Percentiles rank a stretch among this genome's conserved stretches.
Evolutionary conservation across 805 yeast genomes (phyloP).

Genomic region (Candida xiaguanensis): DNA sequence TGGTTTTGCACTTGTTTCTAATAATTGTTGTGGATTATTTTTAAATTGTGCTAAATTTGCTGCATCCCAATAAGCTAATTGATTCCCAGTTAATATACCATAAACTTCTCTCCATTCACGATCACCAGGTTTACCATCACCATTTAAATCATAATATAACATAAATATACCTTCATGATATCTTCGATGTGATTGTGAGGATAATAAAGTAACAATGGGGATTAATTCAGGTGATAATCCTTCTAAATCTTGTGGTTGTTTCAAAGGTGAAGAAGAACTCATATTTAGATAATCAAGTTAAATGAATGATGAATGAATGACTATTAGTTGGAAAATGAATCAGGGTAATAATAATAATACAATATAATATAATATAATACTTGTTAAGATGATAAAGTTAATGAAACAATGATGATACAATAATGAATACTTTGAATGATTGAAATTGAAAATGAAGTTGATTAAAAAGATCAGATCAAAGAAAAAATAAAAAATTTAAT

Average conservation of each 20-base stretch:
- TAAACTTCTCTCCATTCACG: conserved; percentile 90
- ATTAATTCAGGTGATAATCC: conserved; percentile 46
- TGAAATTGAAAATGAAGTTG: too few relatives aligned
- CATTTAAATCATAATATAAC: conserved; percentile 67
- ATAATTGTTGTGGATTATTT: conserved; percentile 50
- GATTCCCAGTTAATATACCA: conserved; percentile 87
- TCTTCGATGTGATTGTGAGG: conserved; percentile 72
- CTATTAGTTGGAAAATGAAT: conserved; percentile 3
- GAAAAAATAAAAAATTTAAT: too few relatives aligned
- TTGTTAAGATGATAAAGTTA: too few relatives aligned
- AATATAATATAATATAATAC: too few relatives aligned
- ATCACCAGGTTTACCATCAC: conserved; percentile 83
- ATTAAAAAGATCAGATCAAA: too few relatives aligned
- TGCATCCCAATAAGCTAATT: conserved; percentile 90
- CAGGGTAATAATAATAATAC: too few relatives aligned
- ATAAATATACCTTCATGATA: conserved; percentile 75
- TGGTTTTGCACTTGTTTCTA: conserved; percentile 68
- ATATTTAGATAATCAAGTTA: too few relatives aligned
- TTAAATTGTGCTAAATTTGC: conserved; percentile 53
- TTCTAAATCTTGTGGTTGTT: conserved; percentile 13
- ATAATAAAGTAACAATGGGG: conserved; percentile 70
- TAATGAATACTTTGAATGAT: too few relatives aligned
- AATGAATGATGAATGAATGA: background rate
- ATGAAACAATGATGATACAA: too few relatives aligned
- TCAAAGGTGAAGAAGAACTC: background rate